A percentile compares a stretch with the other conserved stretches of the same genome.
These are phyloP conservation scores for Musa balbisiana DNA, from an alignment of 202 grass and related monocot genomes.

Conservation along the genomic window DNA sequence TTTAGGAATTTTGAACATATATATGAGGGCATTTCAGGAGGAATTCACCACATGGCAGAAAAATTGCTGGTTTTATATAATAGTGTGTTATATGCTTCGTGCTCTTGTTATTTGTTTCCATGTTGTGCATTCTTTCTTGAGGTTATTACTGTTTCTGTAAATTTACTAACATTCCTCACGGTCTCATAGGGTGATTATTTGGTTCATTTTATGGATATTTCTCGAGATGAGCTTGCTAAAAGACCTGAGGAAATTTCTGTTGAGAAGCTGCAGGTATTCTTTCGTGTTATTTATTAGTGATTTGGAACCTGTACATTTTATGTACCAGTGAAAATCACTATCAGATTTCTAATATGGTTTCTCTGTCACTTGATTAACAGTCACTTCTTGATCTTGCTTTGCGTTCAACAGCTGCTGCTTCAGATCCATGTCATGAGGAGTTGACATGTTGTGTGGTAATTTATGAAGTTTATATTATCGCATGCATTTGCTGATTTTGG, in stretches of 20 bases:
- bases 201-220: conserved; percentile 99
- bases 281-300: conserved; percentile 18
- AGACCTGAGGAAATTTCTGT: conserved; percentile 80
- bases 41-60: too few relatives aligned
- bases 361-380: conserved; percentile 32
- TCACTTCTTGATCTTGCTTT: conserved; percentile 92
- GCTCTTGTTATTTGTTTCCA: neutral
- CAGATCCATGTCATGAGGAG: conserved; percentile 92
- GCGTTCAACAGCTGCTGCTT: conserved; percentile 76
- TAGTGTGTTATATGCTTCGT: neutral
- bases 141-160: conserved; percentile 21
- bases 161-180: conserved; percentile 1
- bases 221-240: conserved; percentile 85
- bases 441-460: conserved; percentile 89
- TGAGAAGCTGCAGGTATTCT: conserved; percentile 85
- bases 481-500: conserved; percentile 14
- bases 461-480: neutral
- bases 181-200: conserved; percentile 91
- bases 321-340: neutral
- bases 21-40: too few relatives aligned
- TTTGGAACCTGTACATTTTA: conserved; percentile 4
- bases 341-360: conserved; percentile 25
- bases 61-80: neutral
- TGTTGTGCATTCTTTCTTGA: conserved; percentile 15
- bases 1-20: too few relatives aligned